Percentiles rank a stretch among this genome's conserved stretches.
Conservation (phyloP, 2,329 filamentous ascomycete genomes). For the Uncinocarpus reesii region DNA sequence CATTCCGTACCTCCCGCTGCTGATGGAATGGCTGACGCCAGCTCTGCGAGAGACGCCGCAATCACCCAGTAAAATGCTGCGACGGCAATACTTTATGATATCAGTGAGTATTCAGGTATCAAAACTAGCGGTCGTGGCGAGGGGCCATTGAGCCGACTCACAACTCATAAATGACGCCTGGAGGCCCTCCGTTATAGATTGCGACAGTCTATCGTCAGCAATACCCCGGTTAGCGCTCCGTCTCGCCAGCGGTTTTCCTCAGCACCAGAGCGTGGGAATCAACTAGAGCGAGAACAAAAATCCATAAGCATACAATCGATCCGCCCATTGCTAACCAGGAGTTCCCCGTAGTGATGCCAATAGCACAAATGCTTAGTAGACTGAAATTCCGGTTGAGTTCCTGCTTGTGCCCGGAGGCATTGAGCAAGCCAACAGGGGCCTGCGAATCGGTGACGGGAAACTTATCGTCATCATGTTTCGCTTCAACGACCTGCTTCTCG, state of each 20-base stretch:
- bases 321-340: constrained; percentile 56
- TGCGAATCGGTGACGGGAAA: too few species aligned
- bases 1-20: constrained; percentile 40
- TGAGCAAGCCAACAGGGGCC: constrained; percentile 34
- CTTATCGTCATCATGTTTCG: too few species aligned
- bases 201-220: constrained; percentile 36
- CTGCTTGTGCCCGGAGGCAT: constrained; percentile 54
- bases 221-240: constrained; percentile 1
- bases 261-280: too few species aligned
- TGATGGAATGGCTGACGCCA: constrained; percentile 53
- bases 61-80: constrained; percentile 49
- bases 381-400: constrained; percentile 55
- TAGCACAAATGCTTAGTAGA: constrained; percentile 48
- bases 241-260: too few species aligned
- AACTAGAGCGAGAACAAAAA: constrained; percentile 17
- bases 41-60: constrained; percentile 50
- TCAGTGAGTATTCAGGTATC: not conserved
- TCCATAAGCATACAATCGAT: constrained; percentile 46
- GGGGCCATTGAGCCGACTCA: constrained; percentile 17
- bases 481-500: too few species aligned
- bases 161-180: constrained; percentile 55
- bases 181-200: constrained; percentile 52
- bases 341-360: constrained; percentile 54
- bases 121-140: not conserved
- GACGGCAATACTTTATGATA: constrained; percentile 31